Conservation (phyloP, 2,329 filamentous ascomycete genomes). For the Fusarium virguliforme region DNA sequence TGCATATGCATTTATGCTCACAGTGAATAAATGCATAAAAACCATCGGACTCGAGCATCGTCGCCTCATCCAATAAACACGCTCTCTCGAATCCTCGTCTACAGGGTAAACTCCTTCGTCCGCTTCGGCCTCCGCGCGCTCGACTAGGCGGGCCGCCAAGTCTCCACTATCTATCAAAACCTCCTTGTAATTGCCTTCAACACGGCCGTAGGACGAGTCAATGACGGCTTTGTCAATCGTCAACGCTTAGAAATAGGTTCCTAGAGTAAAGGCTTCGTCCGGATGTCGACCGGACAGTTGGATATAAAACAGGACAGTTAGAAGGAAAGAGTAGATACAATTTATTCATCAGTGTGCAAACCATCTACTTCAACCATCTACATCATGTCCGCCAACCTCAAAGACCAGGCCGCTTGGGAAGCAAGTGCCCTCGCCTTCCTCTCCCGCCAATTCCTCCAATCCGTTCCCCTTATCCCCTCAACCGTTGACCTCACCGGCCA, state of each 20-base stretch:
- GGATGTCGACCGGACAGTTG: slow-evolving; percentile 27
- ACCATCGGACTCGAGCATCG: neutral
- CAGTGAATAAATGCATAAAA: neutral
- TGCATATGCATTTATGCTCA: neutral
- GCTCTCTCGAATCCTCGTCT: neutral
- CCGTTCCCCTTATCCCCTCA: slow-evolving; percentile 46
- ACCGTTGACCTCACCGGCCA: slow-evolving; percentile 54
- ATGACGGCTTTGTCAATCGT: neutral
- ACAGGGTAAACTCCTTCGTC: slow-evolving; percentile 29
- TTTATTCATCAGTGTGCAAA: neutral
- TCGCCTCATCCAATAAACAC: neutral
- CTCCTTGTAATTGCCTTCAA: neutral
- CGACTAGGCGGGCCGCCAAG: slow-evolving; percentile 2
- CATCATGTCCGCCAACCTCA: slow-evolving; percentile 44
- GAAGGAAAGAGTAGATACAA: neutral
- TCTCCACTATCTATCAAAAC: slow-evolving; percentile 7
- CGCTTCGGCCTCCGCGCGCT: slow-evolving; percentile 45
- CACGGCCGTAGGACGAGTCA: neutral
- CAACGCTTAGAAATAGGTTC: neutral
- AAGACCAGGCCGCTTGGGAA: slow-evolving; percentile 45
- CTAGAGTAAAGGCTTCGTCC: slow-evolving; percentile 15
- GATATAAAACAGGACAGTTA: slow-evolving; percentile 26
- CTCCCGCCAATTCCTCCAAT: slow-evolving; percentile 48
- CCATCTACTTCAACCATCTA: neutral
- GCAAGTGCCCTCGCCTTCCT: slow-evolving; percentile 45